Base-by-base conservation (phyloP, 352 stramenopile species). In the Globisporangium recalcitrans region DNA sequence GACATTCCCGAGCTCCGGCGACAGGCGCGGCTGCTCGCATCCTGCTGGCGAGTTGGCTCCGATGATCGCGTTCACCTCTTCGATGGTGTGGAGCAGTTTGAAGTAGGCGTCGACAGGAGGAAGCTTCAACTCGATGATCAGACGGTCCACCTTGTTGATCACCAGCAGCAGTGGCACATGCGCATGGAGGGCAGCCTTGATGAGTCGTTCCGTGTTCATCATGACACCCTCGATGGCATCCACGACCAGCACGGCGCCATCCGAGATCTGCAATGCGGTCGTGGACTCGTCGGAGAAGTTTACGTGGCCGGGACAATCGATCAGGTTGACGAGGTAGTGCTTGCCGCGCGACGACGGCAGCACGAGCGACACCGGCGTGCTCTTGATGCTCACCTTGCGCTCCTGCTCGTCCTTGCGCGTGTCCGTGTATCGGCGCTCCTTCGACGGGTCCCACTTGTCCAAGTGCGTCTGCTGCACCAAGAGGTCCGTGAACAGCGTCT, bases 121-220 rank as follows among this genome's bases (percentile, higher is more conserved):
- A 10, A 99, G 70, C 74, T 99, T 99, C 42, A 99, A 82, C 71
- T 99, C 98, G 26, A 99, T 88, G 67, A 99, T 98, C 16, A 99
- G 74, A 0, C 98, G 94, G 75, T 99, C 98, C 44, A 99, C 85
- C 74, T 99, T 99, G 74, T 98, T 99, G 42, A 99, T 68, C 32
- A 95, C 83, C 21, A 99, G 77, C 11, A 91, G 74, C 2, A 99
- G 71, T 16, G 88, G 72, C 22, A 99, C 68, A 29, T 94, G 88
- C 36, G 97, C 87, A 16, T 79, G 67, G 47, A 99, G 74, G 26
- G 95, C 90, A 44, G 98, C 93, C 65, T 95, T 88, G 40, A 99
- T 81, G 21, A 98, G 48, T 40, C 97, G 81, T 73, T 99, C 95
- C 2, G 97, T 99, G 54, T 93, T 96, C 84, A 99, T 90, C 91